Conservation (phyloP, 2,329 filamentous ascomycete species). For the Ilyonectria robusta region DNA sequence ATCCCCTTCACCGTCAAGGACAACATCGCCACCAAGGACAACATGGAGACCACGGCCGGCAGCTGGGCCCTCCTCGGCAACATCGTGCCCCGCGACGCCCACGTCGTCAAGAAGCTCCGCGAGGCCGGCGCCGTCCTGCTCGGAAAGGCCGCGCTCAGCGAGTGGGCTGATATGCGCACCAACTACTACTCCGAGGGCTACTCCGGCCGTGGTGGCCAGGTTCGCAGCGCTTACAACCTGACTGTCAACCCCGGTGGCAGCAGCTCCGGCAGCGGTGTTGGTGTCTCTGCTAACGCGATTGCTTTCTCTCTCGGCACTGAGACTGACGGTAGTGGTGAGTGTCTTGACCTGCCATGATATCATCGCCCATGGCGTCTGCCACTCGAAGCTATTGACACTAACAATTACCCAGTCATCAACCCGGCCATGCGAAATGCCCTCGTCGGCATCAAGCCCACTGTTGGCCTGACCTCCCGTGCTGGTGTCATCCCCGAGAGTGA, state of each 20-base stretch:
- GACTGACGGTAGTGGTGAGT: slow-evolving; percentile 75
- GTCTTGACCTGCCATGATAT: neutral
- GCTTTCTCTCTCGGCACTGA: slow-evolving; percentile 80
- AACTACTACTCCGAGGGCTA: slow-evolving; percentile 79
- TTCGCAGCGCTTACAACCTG: slow-evolving; percentile 77
- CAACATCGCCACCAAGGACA: slow-evolving; percentile 79
- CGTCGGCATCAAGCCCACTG: slow-evolving; percentile 83
- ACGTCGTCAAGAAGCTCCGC: slow-evolving; percentile 73
- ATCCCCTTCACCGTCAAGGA: slow-evolving; percentile 83
- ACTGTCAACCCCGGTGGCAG: slow-evolving; percentile 78
- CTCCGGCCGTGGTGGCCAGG: slow-evolving; percentile 74
- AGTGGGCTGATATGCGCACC: slow-evolving; percentile 82
- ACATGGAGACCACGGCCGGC: slow-evolving; percentile 83
- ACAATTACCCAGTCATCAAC: slow-evolving; percentile 68
- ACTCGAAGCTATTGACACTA: slow-evolving; percentile 3
- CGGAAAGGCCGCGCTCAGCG: slow-evolving; percentile 78
- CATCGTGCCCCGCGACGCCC: slow-evolving; percentile 77
- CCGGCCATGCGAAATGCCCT: slow-evolving; percentile 78
- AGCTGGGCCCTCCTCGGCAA: slow-evolving; percentile 76
- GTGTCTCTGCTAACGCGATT: slow-evolving; percentile 74
- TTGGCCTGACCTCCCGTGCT: slow-evolving; percentile 77
- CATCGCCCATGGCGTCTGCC: neutral
- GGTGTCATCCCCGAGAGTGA: slow-evolving; percentile 76
- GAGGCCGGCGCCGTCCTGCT: slow-evolving; percentile 77
- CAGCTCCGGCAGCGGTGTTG: slow-evolving; percentile 76